Percentiles rank a stretch among this genome's conserved stretches.
Conservation (phyloP, 2,329 filamentous ascomycete genomes). For the Hypoxylon sp. region DNA sequence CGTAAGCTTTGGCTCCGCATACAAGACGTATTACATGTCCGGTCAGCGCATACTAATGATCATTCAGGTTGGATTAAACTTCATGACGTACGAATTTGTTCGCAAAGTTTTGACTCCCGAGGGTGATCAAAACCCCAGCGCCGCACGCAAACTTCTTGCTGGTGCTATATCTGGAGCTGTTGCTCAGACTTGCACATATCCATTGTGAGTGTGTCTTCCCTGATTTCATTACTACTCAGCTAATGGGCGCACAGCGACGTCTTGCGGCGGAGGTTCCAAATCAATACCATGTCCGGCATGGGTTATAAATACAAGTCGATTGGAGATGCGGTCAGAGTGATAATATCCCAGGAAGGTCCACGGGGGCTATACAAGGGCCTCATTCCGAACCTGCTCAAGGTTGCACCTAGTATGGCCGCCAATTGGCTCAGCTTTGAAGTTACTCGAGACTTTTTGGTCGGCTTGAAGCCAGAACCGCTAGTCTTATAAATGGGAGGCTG, state of each 20-base stretch:
- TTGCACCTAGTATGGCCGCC: conserved; percentile 97
- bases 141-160: conserved; percentile 85
- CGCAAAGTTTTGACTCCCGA: conserved; percentile 88
- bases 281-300: conserved; percentile 99
- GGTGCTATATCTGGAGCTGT: conserved; percentile 96
- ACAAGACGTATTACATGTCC: neutral
- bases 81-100: conserved; percentile 97
- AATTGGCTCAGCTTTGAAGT: conserved; percentile 98
- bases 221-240: conserved; percentile 28
- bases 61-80: conserved; percentile 88
- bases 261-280: conserved; percentile 92
- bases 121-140: conserved; percentile 85
- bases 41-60: conserved; percentile 42
- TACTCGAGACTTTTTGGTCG: conserved; percentile 86
- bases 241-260: conserved; percentile 76
- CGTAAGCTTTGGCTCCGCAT: conserved; percentile 62
- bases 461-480: conserved; percentile 64
- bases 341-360: conserved; percentile 86
- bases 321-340: conserved; percentile 84
- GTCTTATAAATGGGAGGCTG: conserved; percentile 43
- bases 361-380: conserved; percentile 95
- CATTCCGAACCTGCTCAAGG: conserved; percentile 93
- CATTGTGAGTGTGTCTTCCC: conserved; percentile 78
- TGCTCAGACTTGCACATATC: conserved; percentile 97
- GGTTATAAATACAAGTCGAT: conserved; percentile 95